phyloP scores from a whole-genome alignment of 2,329 filamentous ascomycete species.

The Zymoseptoria ardabiliae region DNA sequence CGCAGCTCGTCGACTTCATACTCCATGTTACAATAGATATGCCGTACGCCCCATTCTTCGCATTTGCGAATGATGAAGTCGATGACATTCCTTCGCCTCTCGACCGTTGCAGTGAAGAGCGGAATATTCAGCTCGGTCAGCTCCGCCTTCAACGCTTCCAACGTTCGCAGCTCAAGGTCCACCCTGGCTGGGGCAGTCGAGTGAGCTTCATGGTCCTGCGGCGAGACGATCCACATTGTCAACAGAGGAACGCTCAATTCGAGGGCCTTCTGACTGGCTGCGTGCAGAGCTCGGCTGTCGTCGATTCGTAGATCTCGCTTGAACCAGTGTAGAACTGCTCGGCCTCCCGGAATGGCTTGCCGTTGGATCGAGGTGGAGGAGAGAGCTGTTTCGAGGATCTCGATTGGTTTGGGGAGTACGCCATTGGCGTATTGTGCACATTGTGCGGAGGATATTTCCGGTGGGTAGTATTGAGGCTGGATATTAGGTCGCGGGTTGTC shows the following conservation, averaged over 20 bases:
- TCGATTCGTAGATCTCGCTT: conserved; percentile 67
- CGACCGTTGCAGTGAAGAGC: conserved; percentile 64
- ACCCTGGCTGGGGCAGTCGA: conserved; percentile 64
- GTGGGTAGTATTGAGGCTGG: conserved; percentile 65
- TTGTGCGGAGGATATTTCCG: conserved; percentile 76
- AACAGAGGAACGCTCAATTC: conserved; percentile 64
- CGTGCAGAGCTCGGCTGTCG: conserved; percentile 66
- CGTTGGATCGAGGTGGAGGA: conserved; percentile 52
- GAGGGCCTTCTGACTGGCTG: conserved; percentile 61
- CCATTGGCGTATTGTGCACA: conserved; percentile 67
- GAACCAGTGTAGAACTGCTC: conserved; percentile 81
- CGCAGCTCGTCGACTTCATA: conserved; percentile 88
- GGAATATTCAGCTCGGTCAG: conserved; percentile 68
- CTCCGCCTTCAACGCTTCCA: conserved; percentile 58
- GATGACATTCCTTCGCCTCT: conserved; percentile 56
- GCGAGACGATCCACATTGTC: conserved; percentile 70
- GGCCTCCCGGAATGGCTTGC: conserved; percentile 45
- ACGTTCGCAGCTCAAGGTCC: conserved; percentile 70
- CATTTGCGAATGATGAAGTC: conserved; percentile 57
- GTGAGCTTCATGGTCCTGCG: conserved; percentile 79
- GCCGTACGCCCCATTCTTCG: conserved; percentile 63
- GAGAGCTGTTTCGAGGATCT: conserved; percentile 56
- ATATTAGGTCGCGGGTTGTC: conserved; percentile 36
- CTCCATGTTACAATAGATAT: conserved; percentile 77
- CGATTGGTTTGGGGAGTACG: conserved; percentile 64